These are phyloP conservation scores for Podospora comata DNA, from an alignment of 495 filamentous ascomycete genomes.

Conservation along the genomic window DNA sequence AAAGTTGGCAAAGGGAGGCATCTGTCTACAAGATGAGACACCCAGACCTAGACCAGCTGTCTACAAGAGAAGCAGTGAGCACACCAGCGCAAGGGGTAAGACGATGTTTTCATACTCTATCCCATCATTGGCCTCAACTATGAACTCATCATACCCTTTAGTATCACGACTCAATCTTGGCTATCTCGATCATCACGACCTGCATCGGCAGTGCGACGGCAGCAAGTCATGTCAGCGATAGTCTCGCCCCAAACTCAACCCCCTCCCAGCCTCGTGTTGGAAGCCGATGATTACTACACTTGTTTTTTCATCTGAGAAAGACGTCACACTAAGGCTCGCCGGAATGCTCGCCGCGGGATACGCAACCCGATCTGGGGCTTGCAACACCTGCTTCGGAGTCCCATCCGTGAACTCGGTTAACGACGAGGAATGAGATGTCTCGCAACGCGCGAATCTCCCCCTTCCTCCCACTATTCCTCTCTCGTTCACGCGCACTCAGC, in stretches of 20 bases:
- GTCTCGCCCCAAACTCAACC: neutral
- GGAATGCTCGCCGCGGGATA: constrained; percentile 1
- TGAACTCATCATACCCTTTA: neutral
- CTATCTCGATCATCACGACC: neutral
- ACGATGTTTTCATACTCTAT: neutral
- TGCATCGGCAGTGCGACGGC: neutral
- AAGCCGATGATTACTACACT: neutral
- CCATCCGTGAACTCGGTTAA: neutral
- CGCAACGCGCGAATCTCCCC: constrained; percentile 1
- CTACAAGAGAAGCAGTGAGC: neutral
- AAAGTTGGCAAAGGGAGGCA: neutral
- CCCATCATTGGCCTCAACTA: neutral
- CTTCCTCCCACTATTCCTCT: neutral
- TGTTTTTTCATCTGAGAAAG: neutral
- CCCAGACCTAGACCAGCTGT: neutral
- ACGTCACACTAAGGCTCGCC: constrained; percentile 1
- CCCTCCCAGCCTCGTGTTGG: neutral
- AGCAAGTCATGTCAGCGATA: neutral
- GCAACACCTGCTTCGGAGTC: neutral
- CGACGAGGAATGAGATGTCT: neutral
- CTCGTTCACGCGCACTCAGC: neutral
- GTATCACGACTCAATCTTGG: neutral
- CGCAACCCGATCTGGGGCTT: neutral
- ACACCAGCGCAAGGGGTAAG: neutral
- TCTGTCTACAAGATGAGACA: neutral